Evolutionary conservation across 305 asterid genomes (phyloP).

Genomic region (Solanum hybrid): DNA sequence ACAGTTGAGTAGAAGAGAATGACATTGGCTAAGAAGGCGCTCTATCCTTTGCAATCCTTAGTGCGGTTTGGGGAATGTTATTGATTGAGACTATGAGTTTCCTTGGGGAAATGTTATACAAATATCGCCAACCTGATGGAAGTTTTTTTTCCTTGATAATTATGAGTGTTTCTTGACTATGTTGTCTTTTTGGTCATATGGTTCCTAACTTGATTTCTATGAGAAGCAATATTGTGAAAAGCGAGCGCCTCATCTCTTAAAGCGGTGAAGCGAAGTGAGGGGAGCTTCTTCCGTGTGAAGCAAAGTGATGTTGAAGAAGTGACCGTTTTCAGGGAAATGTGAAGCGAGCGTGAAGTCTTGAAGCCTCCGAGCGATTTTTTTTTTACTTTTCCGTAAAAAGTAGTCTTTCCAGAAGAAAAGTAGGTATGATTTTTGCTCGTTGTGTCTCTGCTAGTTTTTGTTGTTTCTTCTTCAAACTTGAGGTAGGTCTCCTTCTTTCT

Average conservation of each 20-base stretch:
- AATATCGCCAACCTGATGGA: neutral
- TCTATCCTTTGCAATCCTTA: neutral
- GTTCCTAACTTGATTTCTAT: neutral
- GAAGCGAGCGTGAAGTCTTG: neutral
- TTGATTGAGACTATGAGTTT: neutral
- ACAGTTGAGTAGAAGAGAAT: neutral
- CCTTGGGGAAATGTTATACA: neutral
- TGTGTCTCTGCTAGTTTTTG: neutral
- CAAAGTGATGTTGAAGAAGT: neutral
- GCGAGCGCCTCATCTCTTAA: neutral
- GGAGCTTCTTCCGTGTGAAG: neutral
- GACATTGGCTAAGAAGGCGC: neutral
- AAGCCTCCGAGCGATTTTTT: neutral
- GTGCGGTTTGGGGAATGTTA: neutral
- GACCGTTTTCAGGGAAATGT: neutral
- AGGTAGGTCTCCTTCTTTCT: neutral
- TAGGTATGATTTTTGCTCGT: neutral
- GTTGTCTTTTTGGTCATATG: neutral
- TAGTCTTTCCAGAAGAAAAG: neutral
- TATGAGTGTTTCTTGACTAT: neutral
- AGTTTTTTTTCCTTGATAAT: neutral
- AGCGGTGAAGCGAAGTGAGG: neutral
- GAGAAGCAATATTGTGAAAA: neutral
- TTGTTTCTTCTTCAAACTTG: neutral
- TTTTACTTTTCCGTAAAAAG: neutral